Base-by-base conservation (phyloP, 768 basidiomycete species). In the Boletus huronensis region DNA sequence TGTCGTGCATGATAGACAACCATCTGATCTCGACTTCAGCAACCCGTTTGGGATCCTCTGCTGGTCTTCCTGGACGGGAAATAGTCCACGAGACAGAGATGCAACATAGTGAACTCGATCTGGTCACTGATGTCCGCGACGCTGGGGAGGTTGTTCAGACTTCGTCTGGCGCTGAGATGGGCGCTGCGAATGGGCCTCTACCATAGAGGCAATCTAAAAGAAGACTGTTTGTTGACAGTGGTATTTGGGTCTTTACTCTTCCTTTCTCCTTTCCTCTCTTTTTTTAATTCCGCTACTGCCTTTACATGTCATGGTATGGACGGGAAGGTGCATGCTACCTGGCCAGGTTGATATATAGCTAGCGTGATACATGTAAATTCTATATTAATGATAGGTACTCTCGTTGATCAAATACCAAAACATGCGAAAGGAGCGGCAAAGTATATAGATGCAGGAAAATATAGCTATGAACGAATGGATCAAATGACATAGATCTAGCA, bases 1-100 rank as follows among this genome's bases (percentile, higher is more conserved):
- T 48, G n/a, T 40, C 43, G 7, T 53, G 26, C 32, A 50, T 61
- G 48, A 58, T 47, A 78, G 77, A 72, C 58, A 79, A 78, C 58
- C 77, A 78, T 52, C 58, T 77, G 60, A 62, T 74, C 17, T 57
- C 62, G 11, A 43, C 38, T 40, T 31, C 53, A 29, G 21, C 43
- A 17, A 14, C 26, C 4, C 51, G 51, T 28, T 41, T 26, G 23
- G 54, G 40, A 16, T 17, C 50, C 17, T 32, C 57, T 29, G n/a
- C 6, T 28, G 50, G 38, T n/a, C 41, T 47, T 44, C 31, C 40
- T 14, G 59, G 28, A 25, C 34, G 48, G 21, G 52, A 50, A 9
- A n/a, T 42, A 14, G 28, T 36, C 26, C 50, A 39, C 17, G 57
- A 52, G 29, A 40, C 26, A 32, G 58, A 32, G 11, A 23, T 17